Evolutionary conservation across 495 filamentous ascomycete genomes (phyloP), one percentile per base, ranked within the genome.

Genomic region (Entonaema liquescens): DNA sequence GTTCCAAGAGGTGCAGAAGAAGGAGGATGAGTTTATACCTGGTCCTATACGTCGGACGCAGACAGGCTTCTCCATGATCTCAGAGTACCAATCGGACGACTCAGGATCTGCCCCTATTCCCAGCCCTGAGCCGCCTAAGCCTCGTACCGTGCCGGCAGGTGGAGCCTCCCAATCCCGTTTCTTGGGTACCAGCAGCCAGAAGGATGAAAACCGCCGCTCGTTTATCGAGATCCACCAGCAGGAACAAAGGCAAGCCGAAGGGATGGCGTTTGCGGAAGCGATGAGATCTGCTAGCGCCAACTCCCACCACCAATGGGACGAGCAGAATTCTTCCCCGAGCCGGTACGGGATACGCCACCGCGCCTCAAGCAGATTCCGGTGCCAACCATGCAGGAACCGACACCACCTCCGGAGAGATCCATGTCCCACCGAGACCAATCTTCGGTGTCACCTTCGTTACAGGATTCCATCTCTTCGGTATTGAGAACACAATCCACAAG

Each of bases 201-300:
- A 78, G 38, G 82, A 85, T 49, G 83, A 85, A 25, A 78, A 79
- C 40, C 76, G 83, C 55, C 82, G 78, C 53, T 85, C 83, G 1
- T 82, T 84, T 47, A 83, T 85, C 49, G 83, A 85, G 49, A 79
- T 89, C 0, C 89, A 89, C n/a, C 81, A 85, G 54, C 89, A 89
- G n/a, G 84, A 90, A 77, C 92, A 93, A 88, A 83, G 89, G 53
- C 83, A 85, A 26, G 91, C 91, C 19, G 92, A 94, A 79, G 92
- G 89, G 5, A 83, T 83, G 67, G 90, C 90, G 13, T 83, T 94
- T 67, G 86, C 90, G 13, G 79, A 87, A 26, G 83, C 82, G 36
- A 77, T 80, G 17, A 77, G 83, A 38, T 75, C 78, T 25, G 77
- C 63, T 31, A 79, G 65, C 56, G 73, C 65, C 12, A 71, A 71